phyloP scores from a whole-genome alignment of 1,284 basidiomycete genomes.

The Bothia castanella region DNA sequence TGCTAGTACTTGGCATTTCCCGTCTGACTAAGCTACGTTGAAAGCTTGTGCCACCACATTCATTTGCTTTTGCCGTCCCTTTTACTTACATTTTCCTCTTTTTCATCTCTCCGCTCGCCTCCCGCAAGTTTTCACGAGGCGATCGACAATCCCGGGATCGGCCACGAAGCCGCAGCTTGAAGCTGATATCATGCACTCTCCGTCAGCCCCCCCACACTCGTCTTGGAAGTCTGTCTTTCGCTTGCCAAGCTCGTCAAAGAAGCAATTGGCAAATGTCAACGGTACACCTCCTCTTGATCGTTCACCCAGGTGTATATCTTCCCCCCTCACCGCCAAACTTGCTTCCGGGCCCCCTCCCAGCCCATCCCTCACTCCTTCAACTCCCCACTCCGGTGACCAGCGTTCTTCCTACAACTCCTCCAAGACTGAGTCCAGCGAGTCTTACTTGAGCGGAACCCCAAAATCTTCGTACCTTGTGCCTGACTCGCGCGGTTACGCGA shows the following conservation, averaged over 20 bases:
- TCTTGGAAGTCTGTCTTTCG: constrained; percentile 37
- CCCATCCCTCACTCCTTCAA: constrained; percentile 48
- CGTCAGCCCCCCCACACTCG: constrained; percentile 26
- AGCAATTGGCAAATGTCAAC: constrained; percentile 23
- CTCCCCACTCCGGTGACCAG: constrained; percentile 45
- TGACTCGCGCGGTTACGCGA: constrained; percentile 33
- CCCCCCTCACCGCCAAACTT: constrained; percentile 24
- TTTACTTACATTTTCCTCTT: constrained; percentile 26
- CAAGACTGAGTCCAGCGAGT: constrained; percentile 64
- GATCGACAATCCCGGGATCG: constrained; percentile 29
- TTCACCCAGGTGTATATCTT: constrained; percentile 37
- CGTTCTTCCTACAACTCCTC: constrained; percentile 72
- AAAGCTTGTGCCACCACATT: constrained; percentile 7
- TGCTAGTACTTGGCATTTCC: too few species aligned
- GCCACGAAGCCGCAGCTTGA: constrained; percentile 12
- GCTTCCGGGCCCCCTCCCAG: constrained; percentile 37
- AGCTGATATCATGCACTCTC: constrained; percentile 23
- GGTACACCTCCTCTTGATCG: constrained; percentile 23
- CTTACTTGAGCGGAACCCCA: constrained; percentile 39
- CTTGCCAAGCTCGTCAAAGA: constrained; percentile 31
- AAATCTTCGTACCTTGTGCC: constrained; percentile 34
- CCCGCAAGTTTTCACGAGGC: constrained; percentile 9
- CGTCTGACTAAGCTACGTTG: constrained; percentile 32
- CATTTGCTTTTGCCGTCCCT: constrained; percentile 4
- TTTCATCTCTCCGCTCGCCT: constrained; percentile 3